These are phyloP conservation scores for Plasmodium falciparum DNA, from an alignment of 169 alveolate genomes.

Conservation along the genomic window DNA sequence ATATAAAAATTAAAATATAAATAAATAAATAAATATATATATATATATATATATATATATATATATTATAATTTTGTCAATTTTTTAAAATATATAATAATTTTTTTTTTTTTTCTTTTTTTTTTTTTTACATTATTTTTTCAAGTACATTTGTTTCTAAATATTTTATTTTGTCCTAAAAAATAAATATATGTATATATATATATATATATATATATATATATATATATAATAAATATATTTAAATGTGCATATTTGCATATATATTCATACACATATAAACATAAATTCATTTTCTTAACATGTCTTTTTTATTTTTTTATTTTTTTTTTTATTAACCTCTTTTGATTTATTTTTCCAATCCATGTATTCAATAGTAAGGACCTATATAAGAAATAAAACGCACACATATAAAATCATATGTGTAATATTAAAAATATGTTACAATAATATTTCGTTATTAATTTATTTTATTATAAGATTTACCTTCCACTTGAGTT, in stretches of 20 bases:
- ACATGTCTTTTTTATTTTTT: background rate
- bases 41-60: too few relatives aligned
- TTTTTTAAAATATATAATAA: too few relatives aligned
- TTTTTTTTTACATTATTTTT: slow-evolving; percentile 8
- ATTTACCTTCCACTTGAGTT: slow-evolving; percentile 69
- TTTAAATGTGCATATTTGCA: background rate
- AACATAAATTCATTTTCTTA: background rate
- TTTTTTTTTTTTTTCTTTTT: background rate
- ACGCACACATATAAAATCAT: background rate
- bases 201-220: background rate
- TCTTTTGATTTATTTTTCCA: slow-evolving; percentile 76
- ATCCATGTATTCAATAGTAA: slow-evolving; percentile 57
- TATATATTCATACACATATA: background rate
- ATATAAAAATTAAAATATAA: background rate
- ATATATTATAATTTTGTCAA: too few relatives aligned
- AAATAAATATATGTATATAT: background rate
- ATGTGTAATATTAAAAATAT: background rate
- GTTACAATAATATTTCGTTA: background rate
- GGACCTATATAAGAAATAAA: slow-evolving; percentile 17
- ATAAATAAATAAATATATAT: background rate
- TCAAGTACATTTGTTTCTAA: slow-evolving; percentile 52
- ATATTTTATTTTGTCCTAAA: slow-evolving; percentile 54
- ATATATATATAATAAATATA: background rate
- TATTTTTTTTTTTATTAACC: slow-evolving; percentile 19
- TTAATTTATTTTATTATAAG: background rate